A percentile compares a stretch with the other conserved stretches of the same genome.
These are phyloP conservation scores for Macrotyloma uniflorum DNA, from an alignment of 306 rosid species.

Conservation along the genomic window DNA sequence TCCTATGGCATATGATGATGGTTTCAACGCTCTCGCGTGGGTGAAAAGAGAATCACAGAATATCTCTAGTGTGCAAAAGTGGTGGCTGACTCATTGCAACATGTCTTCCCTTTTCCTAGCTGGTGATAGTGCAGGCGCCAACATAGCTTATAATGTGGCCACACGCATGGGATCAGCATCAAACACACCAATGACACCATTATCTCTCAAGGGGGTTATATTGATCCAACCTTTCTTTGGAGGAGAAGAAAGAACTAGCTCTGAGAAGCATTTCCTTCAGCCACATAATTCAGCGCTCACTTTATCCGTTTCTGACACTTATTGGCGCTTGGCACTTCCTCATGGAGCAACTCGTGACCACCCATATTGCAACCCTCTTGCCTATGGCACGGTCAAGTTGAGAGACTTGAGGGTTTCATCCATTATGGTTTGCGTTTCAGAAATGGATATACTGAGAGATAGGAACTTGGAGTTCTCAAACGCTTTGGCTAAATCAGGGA, in stretches of 20 bases:
- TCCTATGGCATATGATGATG: conserved; percentile 82
- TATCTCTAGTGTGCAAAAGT: conserved; percentile 46
- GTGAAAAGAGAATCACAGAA: conserved; percentile 59
- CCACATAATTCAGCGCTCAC: conserved; percentile 62
- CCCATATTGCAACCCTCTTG: conserved; percentile 74
- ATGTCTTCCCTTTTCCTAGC: conserved; percentile 52
- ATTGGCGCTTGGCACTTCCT: conserved; percentile 83
- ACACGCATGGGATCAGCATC: conserved; percentile 42
- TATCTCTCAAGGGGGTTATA: conserved; percentile 57
- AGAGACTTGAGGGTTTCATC: conserved; percentile 53
- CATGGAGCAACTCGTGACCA: conserved; percentile 70
- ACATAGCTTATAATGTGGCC: conserved; percentile 75
- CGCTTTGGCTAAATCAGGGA: conserved; percentile 60
- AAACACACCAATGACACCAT: conserved; percentile 29
- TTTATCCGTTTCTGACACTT: conserved; percentile 63
- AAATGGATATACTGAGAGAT: conserved; percentile 75
- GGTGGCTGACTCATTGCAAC: conserved; percentile 72
- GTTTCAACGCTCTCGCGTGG: conserved; percentile 69
- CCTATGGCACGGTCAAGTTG: conserved; percentile 45
- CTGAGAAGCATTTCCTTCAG: conserved; percentile 63
- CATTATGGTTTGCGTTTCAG: conserved; percentile 69
- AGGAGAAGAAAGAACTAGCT: conserved; percentile 66
- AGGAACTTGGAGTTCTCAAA: conserved; percentile 69
- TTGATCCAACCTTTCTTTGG: conserved; percentile 94
- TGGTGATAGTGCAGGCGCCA: conserved; percentile 97